These are phyloP conservation scores for Barbatosphaeria neglecta DNA, from an alignment of 495 filamentous ascomycete genomes.

Conservation along the genomic window DNA sequence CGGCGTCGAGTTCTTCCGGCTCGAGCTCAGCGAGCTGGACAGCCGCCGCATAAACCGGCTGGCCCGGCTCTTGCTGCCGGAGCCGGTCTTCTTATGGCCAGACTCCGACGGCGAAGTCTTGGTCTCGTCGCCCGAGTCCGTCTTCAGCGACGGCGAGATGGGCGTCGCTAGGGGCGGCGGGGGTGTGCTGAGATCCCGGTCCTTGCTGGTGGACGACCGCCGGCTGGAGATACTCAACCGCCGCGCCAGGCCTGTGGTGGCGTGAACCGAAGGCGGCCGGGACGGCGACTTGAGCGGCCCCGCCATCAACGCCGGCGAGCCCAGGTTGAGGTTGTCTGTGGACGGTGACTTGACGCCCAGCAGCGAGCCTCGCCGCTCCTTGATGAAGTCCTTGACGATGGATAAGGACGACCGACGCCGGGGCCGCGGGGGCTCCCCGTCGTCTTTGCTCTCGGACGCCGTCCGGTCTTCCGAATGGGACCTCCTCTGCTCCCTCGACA, in stretches of 20 bases:
- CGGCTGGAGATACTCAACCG: constrained; percentile 35
- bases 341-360: constrained; percentile 22
- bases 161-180: neutral
- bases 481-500: constrained; percentile 13
- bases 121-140: constrained; percentile 17
- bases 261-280: constrained; percentile 28
- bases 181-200: constrained; percentile 3
- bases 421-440: constrained; percentile 7
- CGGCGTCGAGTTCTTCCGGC: constrained; percentile 45
- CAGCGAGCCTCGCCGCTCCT: constrained; percentile 32
- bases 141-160: constrained; percentile 19
- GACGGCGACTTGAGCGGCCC: constrained; percentile 27
- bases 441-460: constrained; percentile 11
- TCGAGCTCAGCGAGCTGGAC: constrained; percentile 52
- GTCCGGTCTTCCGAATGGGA: constrained; percentile 21
- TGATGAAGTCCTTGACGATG: constrained; percentile 42
- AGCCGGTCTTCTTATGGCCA: constrained; percentile 9
- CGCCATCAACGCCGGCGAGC: constrained; percentile 11
- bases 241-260: constrained; percentile 17
- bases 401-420: constrained; percentile 37
- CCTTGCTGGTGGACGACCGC: constrained; percentile 26
- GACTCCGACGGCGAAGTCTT: constrained; percentile 15
- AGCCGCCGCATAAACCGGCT: constrained; percentile 73
- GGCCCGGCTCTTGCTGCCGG: constrained; percentile 40
- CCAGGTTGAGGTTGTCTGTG: constrained; percentile 21